phyloP scores from a whole-genome alignment of 1,284 basidiomycete genomes.

The Peniophora sp. region DNA sequence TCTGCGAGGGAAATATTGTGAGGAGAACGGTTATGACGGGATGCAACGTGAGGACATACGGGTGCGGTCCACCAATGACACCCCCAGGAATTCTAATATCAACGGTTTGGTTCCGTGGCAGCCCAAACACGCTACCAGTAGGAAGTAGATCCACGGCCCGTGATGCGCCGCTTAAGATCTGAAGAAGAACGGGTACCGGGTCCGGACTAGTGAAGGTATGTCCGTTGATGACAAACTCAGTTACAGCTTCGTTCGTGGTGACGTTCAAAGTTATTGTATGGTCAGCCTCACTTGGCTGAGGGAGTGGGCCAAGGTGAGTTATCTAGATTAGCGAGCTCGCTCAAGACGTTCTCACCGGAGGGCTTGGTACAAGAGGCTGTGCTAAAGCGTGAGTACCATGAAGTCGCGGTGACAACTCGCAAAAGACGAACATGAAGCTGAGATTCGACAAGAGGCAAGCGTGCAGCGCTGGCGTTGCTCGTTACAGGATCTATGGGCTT shows the following conservation, averaged over 20 bases:
- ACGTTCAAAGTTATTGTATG: too few relatives aligned
- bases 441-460: slow-evolving; percentile 19
- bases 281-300: slow-evolving; percentile 19
- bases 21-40: too few relatives aligned
- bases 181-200: slow-evolving; percentile 26
- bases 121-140: slow-evolving; percentile 19
- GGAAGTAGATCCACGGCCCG: slow-evolving; percentile 22
- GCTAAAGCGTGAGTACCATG: too few relatives aligned
- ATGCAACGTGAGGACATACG: not conserved
- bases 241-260: too few relatives aligned
- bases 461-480: slow-evolving; percentile 29
- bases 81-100: slow-evolving; percentile 26
- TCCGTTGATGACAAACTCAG: slow-evolving; percentile 15
- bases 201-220: slow-evolving; percentile 16
- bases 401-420: not conserved
- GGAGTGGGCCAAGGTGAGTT: too few relatives aligned
- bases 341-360: not conserved
- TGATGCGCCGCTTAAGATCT: slow-evolving; percentile 26
- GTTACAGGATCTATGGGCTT: slow-evolving; percentile 32
- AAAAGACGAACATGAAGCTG: slow-evolving; percentile 12
- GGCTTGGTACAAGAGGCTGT: not conserved
- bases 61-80: slow-evolving; percentile 15
- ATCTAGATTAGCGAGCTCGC: too few relatives aligned
- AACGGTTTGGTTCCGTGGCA: slow-evolving; percentile 23
- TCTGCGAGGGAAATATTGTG: too few relatives aligned